Evolutionary conservation across 305 asterid genomes (phyloP).

Genomic region (Fraxinus platypoda): DNA sequence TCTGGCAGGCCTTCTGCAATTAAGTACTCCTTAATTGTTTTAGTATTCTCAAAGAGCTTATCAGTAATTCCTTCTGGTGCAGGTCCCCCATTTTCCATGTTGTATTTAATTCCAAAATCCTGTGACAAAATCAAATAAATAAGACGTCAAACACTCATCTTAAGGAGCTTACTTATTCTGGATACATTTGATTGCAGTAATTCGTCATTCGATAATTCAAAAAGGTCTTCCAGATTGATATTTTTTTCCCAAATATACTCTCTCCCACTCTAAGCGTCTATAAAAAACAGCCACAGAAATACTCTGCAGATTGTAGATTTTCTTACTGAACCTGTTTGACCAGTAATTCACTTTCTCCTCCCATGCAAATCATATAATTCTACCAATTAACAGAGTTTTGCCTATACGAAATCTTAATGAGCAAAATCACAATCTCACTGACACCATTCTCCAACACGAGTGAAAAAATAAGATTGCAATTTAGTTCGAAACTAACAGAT

Average conservation of each 20-base stretch:
- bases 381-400: not conserved
- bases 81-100: slow-evolving; percentile 99
- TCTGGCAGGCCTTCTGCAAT: slow-evolving; percentile 94
- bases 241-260: not conserved
- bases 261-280: not conserved
- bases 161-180: slow-evolving; percentile 14
- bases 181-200: not conserved
- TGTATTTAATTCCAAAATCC: slow-evolving; percentile 99
- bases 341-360: not conserved
- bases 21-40: slow-evolving; percentile 85
- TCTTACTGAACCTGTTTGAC: not conserved
- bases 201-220: not conserved
- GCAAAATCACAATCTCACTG: not conserved
- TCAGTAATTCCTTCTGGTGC: slow-evolving; percentile 94
- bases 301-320: not conserved
- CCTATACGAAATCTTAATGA: not conserved
- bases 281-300: not conserved
- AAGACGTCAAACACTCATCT: slow-evolving; percentile 7
- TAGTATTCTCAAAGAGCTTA: slow-evolving; percentile 78
- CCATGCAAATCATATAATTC: not conserved
- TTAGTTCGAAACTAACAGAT: not conserved
- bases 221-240: not conserved
- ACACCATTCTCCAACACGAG: not conserved
- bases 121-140: slow-evolving; percentile 30
- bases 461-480: not conserved